A percentile compares a stretch with the other conserved stretches of the same genome.
phyloP scores from a whole-genome alignment of 2,329 filamentous ascomycete genomes.

The Drechslerella dactyloides region DNA sequence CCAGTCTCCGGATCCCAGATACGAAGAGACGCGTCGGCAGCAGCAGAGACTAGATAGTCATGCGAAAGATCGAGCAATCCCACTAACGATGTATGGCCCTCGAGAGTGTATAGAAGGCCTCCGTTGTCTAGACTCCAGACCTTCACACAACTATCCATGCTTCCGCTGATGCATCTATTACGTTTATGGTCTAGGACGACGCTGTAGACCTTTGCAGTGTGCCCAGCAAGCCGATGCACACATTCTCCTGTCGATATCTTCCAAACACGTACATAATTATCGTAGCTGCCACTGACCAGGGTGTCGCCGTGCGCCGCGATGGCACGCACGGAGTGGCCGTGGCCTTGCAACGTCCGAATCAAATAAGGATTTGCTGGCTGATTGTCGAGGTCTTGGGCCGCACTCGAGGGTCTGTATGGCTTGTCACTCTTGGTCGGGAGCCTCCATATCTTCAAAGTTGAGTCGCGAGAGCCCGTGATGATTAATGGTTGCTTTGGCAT shows the following conservation, averaged over 20 bases:
- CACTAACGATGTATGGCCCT: slow-evolving; percentile 90
- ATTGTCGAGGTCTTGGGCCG: slow-evolving; percentile 51
- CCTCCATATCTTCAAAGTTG: slow-evolving; percentile 91
- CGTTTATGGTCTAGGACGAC: slow-evolving; percentile 91
- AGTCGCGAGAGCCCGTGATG: slow-evolving; percentile 95
- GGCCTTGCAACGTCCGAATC: slow-evolving; percentile 81
- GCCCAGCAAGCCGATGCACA: slow-evolving; percentile 81
- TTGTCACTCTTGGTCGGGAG: slow-evolving; percentile 74
- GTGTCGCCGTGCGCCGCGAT: slow-evolving; percentile 95
- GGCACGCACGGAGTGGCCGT: slow-evolving; percentile 90
- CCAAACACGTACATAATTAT: slow-evolving; percentile 94
- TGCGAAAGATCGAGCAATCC: slow-evolving; percentile 88
- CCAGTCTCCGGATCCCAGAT: slow-evolving; percentile 97
- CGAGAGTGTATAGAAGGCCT: slow-evolving; percentile 81
- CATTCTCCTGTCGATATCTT: slow-evolving; percentile 93
- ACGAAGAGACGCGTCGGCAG: slow-evolving; percentile 89
- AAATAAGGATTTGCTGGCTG: slow-evolving; percentile 78
- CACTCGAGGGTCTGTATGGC: slow-evolving; percentile 53
- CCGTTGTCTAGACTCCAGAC: slow-evolving; percentile 95
- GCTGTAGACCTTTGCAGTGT: slow-evolving; percentile 93
- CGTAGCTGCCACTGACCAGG: slow-evolving; percentile 96
- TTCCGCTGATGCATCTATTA: slow-evolving; percentile 94
- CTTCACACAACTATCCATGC: slow-evolving; percentile 97
- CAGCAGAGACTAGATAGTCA: slow-evolving; percentile 89
- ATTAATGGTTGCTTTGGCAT: slow-evolving; percentile 94